These are phyloP conservation scores for Hemileccinum impolitum DNA, from an alignment of 768 basidiomycete species.

Conservation along the genomic window DNA sequence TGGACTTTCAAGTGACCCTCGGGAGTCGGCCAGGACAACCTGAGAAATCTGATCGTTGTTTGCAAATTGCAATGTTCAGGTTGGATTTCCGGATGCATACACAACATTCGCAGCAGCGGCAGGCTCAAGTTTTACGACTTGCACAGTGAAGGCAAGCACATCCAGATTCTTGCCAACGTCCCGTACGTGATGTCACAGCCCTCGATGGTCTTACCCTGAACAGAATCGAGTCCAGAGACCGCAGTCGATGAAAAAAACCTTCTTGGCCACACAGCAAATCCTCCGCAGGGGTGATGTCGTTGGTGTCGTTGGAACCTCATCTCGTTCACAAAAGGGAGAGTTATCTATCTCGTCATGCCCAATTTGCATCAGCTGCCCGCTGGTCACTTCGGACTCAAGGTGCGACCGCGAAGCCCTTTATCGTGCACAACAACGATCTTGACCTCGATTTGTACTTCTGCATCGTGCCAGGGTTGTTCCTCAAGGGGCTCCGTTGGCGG, in stretches of 20 bases:
- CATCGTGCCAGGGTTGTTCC: constrained; percentile 95
- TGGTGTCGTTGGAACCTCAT: constrained; percentile 85
- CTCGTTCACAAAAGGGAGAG: constrained; percentile 94
- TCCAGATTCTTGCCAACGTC: constrained; percentile 93
- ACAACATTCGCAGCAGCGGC: constrained; percentile 81
- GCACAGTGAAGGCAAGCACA: constrained; percentile 85
- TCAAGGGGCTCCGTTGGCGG: constrained; percentile 98
- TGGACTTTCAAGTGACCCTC: no score
- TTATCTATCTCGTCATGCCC: constrained; percentile 85
- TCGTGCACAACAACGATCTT: constrained; percentile 99
- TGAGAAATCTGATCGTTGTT: no score
- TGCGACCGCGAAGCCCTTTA: constrained; percentile 97
- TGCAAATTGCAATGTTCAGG: no score
- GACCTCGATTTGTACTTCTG: constrained; percentile 95
- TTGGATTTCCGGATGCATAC: constrained; percentile 83
- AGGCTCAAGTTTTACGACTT: constrained; percentile 91
- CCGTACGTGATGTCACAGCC: constrained; percentile 45
- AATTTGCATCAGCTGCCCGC: constrained; percentile 96
- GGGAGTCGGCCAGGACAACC: no score
- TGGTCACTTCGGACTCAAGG: constrained; percentile 90
- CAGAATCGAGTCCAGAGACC: constrained; percentile 41
- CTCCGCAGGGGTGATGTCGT: constrained; percentile 97
- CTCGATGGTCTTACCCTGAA: constrained; percentile 20
- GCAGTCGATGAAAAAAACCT: constrained; percentile 59
- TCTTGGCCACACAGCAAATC: constrained; percentile 70